Percentiles rank a stretch among this genome's conserved stretches.
Evolutionary conservation across 108 stramenopile species (phyloP).

Genomic region (Fragilaria radians): DNA sequence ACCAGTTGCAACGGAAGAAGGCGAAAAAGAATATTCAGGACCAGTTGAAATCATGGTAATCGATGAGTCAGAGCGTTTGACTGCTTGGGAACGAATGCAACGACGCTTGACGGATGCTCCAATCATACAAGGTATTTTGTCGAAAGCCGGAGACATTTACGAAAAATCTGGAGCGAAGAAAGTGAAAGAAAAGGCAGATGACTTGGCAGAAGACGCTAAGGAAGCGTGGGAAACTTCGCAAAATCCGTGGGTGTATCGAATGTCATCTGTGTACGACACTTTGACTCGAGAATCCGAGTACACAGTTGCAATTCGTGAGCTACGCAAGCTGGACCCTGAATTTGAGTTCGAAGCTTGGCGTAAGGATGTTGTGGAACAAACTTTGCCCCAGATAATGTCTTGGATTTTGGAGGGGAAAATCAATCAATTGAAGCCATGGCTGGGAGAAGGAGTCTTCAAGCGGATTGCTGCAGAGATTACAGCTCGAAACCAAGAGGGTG

Average conservation of each 20-base stretch:
- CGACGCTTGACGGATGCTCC: conserved; percentile 87
- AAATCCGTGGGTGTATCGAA: conserved; percentile 97
- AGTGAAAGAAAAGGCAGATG: conserved; percentile 56
- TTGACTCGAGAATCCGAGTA: conserved; percentile 93
- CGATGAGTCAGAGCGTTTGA: conserved; percentile 82
- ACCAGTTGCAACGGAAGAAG: conserved; percentile 44
- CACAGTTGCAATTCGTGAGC: conserved; percentile 84
- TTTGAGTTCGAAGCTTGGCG: conserved; percentile 91
- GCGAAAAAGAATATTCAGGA: conserved; percentile 75
- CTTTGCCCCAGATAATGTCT: conserved; percentile 85
- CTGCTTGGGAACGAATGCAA: conserved; percentile 92
- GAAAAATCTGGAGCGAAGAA: conserved; percentile 78
- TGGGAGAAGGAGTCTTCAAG: conserved; percentile 86
- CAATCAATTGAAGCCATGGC: conserved; percentile 81
- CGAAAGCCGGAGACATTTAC: conserved; percentile 43
- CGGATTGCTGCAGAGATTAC: conserved; percentile 84
- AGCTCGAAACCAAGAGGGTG: conserved; percentile 84
- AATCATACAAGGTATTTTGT: conserved; percentile 73
- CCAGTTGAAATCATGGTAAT: conserved; percentile 86
- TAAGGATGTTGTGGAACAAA: conserved; percentile 81
- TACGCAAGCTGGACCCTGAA: conserved; percentile 90
- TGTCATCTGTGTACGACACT: conserved; percentile 92
- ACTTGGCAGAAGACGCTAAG: conserved; percentile 76
- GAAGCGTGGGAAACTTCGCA: conserved; percentile 98
- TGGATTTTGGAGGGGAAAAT: conserved; percentile 85